Percentiles rank a stretch among this genome's conserved stretches.
These are phyloP conservation scores for Amanita phalloides DNA, from an alignment of 768 basidiomycete genomes.

Conservation along the genomic window DNA sequence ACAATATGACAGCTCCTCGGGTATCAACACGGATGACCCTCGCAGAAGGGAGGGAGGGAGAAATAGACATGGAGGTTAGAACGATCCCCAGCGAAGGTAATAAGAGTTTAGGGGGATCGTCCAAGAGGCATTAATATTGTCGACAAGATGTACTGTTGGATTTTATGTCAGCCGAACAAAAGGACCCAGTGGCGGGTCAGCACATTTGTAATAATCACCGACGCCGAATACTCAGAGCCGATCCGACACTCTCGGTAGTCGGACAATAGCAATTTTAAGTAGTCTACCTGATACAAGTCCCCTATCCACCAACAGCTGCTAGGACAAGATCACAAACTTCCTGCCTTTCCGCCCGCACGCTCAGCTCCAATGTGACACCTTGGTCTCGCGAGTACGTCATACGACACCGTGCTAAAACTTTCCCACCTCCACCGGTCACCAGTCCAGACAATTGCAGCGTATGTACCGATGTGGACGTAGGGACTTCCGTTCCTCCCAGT, in stretches of 20 bases:
- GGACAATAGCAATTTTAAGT: background rate
- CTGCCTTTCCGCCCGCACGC: conserved; percentile 86
- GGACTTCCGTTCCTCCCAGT: conserved; percentile 81
- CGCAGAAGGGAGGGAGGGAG: conserved; percentile 65
- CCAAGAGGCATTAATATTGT: background rate
- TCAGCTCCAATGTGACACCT: conserved; percentile 89
- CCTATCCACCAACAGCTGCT: conserved; percentile 71
- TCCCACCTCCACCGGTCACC: conserved; percentile 89
- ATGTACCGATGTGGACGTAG: conserved; percentile 79
- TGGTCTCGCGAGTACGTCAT: conserved; percentile 90
- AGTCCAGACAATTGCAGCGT: conserved; percentile 90
- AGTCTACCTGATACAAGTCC: background rate
- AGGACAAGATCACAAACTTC: conserved; percentile 82
- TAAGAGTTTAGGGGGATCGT: background rate
- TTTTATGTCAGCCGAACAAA: background rate
- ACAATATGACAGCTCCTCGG: conserved; percentile 84
- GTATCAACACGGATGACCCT: conserved; percentile 93
- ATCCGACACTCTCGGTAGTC: background rate
- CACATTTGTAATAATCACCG: conserved; percentile 6
- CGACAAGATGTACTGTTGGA: background rate
- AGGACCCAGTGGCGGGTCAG: no score
- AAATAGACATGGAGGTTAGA: conserved; percentile 20
- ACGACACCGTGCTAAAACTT: conserved; percentile 85
- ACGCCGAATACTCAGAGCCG: conserved; percentile 8
- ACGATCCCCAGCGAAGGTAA: conserved; percentile 3